Conservation (phyloP, 2,329 filamentous ascomycete genomes). For the Aspergillus sp. region DNA sequence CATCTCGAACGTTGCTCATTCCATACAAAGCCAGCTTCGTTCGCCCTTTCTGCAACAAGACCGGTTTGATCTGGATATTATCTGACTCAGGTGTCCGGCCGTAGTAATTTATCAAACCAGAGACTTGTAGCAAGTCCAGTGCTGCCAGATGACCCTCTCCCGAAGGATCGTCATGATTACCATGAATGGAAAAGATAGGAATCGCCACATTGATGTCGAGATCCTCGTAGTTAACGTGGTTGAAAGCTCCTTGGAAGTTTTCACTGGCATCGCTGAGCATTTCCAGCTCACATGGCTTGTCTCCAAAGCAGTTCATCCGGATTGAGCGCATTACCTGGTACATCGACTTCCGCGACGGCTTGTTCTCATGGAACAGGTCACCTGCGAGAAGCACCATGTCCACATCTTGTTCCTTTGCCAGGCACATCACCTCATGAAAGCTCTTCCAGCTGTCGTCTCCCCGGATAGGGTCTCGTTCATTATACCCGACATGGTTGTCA, state of each 20-base stretch:
- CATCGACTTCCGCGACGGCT: slow-evolving; percentile 90
- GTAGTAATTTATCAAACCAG: slow-evolving; percentile 92
- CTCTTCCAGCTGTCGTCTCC: slow-evolving; percentile 95
- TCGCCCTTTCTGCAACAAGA: slow-evolving; percentile 85
- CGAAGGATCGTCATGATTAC: slow-evolving; percentile 97
- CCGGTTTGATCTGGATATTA: slow-evolving; percentile 86
- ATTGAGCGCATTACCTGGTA: slow-evolving; percentile 96
- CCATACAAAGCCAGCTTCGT: slow-evolving; percentile 94
- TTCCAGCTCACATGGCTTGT: slow-evolving; percentile 92
- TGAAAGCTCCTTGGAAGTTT: slow-evolving; percentile 83
- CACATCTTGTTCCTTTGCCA: slow-evolving; percentile 83
- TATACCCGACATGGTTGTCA: slow-evolving; percentile 96
- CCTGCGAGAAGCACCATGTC: slow-evolving; percentile 96
- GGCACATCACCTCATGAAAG: slow-evolving; percentile 90
- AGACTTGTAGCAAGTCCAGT: slow-evolving; percentile 83
- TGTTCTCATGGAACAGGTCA: slow-evolving; percentile 97
- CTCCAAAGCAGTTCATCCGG: slow-evolving; percentile 87
- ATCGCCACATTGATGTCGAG: slow-evolving; percentile 95
- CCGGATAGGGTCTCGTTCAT: slow-evolving; percentile 88
- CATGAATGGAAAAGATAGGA: slow-evolving; percentile 96
- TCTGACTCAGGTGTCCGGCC: slow-evolving; percentile 87
- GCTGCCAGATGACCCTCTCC: slow-evolving; percentile 90
- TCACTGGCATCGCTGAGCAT: slow-evolving; percentile 90
- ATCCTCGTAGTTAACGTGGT: slow-evolving; percentile 97
- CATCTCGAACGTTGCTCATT: slow-evolving; percentile 92